phyloP scores from a whole-genome alignment of 768 basidiomycete genomes.

The Agaricus sinodeliciosus region DNA sequence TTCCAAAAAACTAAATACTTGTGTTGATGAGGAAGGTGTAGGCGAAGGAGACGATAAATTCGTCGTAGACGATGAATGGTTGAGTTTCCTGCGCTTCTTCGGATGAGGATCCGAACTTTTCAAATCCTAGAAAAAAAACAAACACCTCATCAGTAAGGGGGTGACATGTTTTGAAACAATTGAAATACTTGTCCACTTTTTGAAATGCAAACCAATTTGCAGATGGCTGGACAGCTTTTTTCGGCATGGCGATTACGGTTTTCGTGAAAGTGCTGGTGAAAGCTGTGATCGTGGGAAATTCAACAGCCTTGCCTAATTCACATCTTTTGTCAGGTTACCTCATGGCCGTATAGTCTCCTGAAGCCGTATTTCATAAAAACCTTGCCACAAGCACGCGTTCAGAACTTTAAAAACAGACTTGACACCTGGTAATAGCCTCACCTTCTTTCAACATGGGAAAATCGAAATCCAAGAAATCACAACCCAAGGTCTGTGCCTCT shows the following conservation, averaged over 20 bases:
- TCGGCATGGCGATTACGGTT: not conserved
- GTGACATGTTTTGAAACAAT: not conserved
- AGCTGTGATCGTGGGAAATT: slow-evolving; percentile 9
- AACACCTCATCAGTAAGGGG: not conserved
- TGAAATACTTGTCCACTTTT: slow-evolving; percentile 31
- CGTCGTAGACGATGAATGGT: slow-evolving; percentile 4
- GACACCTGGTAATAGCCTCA: not conserved
- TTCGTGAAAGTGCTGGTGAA: not conserved
- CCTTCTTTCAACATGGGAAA: slow-evolving; percentile 1
- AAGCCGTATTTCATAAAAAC: not conserved
- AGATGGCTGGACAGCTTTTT: slow-evolving; percentile 24
- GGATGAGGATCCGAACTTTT: not conserved
- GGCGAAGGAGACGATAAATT: not conserved
- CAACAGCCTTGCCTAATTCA: not conserved
- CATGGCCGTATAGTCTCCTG: not conserved
- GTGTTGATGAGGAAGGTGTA: not conserved
- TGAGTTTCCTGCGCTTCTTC: slow-evolving; percentile 10
- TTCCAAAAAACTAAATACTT: not conserved
- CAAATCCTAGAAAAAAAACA: slow-evolving; percentile 11
- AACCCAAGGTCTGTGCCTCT: slow-evolving; percentile 1
- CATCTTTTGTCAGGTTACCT: not conserved
- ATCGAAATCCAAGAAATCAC: slow-evolving; percentile 9
- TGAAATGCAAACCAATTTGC: slow-evolving; percentile 56
- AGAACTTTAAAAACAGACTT: too few species aligned
- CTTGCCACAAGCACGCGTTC: not conserved